These are phyloP conservation scores for Saraca asoca DNA, from an alignment of 331 rosid species.

Conservation along the genomic window DNA sequence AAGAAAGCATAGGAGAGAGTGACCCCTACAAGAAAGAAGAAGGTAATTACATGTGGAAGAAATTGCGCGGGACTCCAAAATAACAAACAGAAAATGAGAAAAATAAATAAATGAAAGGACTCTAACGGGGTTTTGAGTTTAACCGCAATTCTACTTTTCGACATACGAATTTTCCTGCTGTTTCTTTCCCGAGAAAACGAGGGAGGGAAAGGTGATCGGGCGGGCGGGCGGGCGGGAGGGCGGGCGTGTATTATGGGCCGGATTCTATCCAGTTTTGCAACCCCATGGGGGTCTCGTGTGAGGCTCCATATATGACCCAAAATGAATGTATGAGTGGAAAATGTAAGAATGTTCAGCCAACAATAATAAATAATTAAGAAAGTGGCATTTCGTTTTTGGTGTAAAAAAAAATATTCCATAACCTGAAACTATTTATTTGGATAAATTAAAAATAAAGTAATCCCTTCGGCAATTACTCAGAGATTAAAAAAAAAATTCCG, in stretches of 20 bases:
- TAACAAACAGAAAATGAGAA: slow-evolving; percentile 1
- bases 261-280: slow-evolving; percentile 25
- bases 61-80: slow-evolving; percentile 66
- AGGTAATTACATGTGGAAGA: slow-evolving; percentile 20
- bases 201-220: slow-evolving; percentile 35
- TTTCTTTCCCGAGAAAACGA: slow-evolving; percentile 54
- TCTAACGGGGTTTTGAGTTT: slow-evolving; percentile 24
- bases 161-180: slow-evolving; percentile 40
- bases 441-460: no score
- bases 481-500: no score
- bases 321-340: no score
- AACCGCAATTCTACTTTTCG: slow-evolving; percentile 48
- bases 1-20: slow-evolving; percentile 26
- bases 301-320: no score
- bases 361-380: no score
- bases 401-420: no score
- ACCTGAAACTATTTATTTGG: no score
- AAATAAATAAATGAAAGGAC: neutral
- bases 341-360: no score
- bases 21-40: slow-evolving; percentile 48
- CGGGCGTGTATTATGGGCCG: slow-evolving; percentile 43
- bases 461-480: no score
- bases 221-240: slow-evolving; percentile 58
- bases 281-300: no score
- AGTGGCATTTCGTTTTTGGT: no score